Evolutionary conservation across 306 rosid genomes (phyloP).

Genomic region (Gleditsia sinensis): DNA sequence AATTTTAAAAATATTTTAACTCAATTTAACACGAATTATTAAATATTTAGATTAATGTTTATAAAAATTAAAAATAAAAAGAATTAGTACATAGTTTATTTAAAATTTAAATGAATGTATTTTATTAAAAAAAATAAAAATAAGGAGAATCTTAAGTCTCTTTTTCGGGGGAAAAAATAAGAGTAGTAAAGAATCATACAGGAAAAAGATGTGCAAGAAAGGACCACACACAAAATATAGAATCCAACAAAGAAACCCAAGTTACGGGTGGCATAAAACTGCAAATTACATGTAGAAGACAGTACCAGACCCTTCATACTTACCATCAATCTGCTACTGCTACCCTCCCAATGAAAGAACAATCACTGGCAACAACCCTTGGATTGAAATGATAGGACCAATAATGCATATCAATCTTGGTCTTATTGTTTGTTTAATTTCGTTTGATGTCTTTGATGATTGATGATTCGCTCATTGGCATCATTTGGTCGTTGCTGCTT

Average conservation of each 20-base stretch:
- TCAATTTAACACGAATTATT: too few relatives aligned
- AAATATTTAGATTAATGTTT: too few relatives aligned
- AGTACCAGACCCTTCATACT: background rate
- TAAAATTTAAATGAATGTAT: too few relatives aligned
- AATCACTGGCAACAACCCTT: background rate
- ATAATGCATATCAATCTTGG: conserved; percentile 26
- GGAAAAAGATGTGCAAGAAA: background rate
- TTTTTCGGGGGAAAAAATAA: too few relatives aligned
- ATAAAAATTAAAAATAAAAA: too few relatives aligned
- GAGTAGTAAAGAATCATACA: too few relatives aligned
- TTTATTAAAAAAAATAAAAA: background rate
- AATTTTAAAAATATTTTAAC: too few relatives aligned
- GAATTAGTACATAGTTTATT: too few relatives aligned
- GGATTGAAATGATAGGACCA: conserved; percentile 40
- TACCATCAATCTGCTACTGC: background rate
- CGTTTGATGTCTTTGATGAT: conserved; percentile 33
- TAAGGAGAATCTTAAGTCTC: too few relatives aligned
- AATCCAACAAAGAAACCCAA: conserved; percentile 30
- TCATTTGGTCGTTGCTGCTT: conserved; percentile 37
- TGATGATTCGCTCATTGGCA: too few relatives aligned
- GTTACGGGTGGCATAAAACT: conserved; percentile 22
- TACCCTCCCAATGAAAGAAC: background rate
- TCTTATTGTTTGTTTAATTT: conserved; percentile 14
- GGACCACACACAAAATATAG: background rate
- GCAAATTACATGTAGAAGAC: background rate